Evolutionary conservation across 2,329 filamentous ascomycete species (phyloP), one percentile per base, ranked within the genome.

Genomic region (Alternaria brassicae): DNA sequence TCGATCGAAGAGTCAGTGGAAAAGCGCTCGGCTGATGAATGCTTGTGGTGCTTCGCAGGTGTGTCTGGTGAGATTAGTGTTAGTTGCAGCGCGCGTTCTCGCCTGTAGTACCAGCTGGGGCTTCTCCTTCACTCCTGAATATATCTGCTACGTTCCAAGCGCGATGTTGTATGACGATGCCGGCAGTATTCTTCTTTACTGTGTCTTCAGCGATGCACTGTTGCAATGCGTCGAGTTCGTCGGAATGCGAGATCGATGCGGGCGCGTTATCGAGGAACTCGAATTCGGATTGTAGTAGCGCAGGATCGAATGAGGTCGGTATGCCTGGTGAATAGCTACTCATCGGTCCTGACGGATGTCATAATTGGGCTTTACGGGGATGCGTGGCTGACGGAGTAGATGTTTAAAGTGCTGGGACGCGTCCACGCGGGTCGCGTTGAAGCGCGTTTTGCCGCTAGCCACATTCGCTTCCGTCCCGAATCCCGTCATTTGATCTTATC

Each of bases 111-210:
- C 77, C 75, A 65, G 75, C 70, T 42, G 64, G 30, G n/a, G 66
- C 54, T 36, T 83, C 80, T 48, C 76, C 79, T 57, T 85, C 83
- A 62, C 82, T 85, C 58, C 77, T 75, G 65, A 85, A 85, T 15
- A 78, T 75, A 37, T 84, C 82, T 36, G 65, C 65, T 9, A 79
- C 62, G 42, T 78, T 79, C 80, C 82, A 85, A 56, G 78, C 78
- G 54, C 83, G 76, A 66, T 86, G 81, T 54, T 83, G 82, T 51
- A 86, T 84, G 6, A 85, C 82, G 15, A 82, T 72, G 28, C 81
- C 78, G 47, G 77, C 69, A 40, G 72, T 77, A 17, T 72, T 81
- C 67, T 83, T 82, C 54, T 70, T 73, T 27, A 72, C 72, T 27
- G 68, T 78, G 15, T 75, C 75, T 63, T 85, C 82, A 56, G 73